Conservation (phyloP, 2,329 filamentous ascomycete genomes). For the Nemania diffusa region DNA sequence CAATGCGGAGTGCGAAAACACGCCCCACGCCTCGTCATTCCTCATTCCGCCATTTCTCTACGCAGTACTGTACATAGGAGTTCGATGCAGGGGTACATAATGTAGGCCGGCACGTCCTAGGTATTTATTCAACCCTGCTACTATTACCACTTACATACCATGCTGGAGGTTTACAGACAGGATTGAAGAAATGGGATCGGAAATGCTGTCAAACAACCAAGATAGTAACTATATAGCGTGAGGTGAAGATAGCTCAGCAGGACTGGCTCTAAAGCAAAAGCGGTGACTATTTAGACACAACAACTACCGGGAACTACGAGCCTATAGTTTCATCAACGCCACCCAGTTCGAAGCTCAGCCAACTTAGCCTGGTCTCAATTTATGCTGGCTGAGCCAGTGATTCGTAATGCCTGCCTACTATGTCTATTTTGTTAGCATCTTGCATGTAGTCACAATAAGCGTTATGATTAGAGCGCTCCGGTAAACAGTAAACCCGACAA, state of each 20-base stretch:
- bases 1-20: constrained; percentile 20
- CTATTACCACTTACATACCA: neutral
- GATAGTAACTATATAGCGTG: neutral
- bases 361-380: neutral
- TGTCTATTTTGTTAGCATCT: neutral
- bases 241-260: neutral
- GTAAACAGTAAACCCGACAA: neutral
- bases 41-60: constrained; percentile 13
- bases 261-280: neutral
- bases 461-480: neutral
- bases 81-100: constrained; percentile 24
- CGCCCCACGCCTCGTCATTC: constrained; percentile 2
- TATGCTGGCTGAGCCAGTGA: neutral
- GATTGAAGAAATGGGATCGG: neutral
- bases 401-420: neutral
- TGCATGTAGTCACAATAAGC: neutral
- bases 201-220: neutral
- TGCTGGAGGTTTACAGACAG: neutral
- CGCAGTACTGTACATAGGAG: neutral
- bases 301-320: neutral
- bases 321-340: constrained; percentile 16
- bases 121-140: neutral
- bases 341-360: constrained; percentile 2
- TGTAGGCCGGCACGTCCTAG: neutral
- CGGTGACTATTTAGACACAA: neutral